Evolutionary conservation across 805 yeast species (phyloP).

Genomic region (Sungouiozyma intestinalis): DNA sequence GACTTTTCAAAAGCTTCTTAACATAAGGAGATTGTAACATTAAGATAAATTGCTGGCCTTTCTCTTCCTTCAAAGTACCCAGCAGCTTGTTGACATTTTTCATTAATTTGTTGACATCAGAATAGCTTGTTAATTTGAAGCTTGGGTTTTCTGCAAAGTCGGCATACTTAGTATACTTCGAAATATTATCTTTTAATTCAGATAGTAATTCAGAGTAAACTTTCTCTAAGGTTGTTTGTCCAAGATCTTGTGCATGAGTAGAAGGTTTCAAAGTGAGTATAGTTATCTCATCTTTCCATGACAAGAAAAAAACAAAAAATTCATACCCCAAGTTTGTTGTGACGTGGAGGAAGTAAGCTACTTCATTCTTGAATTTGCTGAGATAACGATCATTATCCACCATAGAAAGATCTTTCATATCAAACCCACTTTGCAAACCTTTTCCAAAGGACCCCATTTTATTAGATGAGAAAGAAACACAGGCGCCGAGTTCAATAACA

Average conservation of each 20-base stretch:
- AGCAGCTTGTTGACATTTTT: constrained; percentile 47
- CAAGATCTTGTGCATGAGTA: constrained; percentile 42
- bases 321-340: constrained; percentile 62
- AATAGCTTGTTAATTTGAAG: constrained; percentile 47
- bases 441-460: constrained; percentile 76
- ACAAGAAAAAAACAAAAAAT: constrained; percentile 53
- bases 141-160: constrained; percentile 41
- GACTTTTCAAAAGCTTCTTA: constrained; percentile 34
- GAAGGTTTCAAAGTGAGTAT: constrained; percentile 62
- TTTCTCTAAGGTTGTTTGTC: constrained; percentile 29
- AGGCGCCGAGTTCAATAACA: constrained; percentile 65
- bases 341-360: constrained; percentile 58
- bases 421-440: constrained; percentile 80
- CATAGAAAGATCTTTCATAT: constrained; percentile 41
- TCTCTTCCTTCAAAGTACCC: constrained; percentile 49
- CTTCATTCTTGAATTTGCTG: constrained; percentile 42
- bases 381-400: constrained; percentile 45
- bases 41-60: constrained; percentile 53
- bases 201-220: constrained; percentile 45
- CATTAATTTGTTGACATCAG: constrained; percentile 44
- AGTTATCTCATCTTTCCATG: constrained; percentile 44
- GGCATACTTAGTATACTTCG: constrained; percentile 36
- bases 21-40: constrained; percentile 66
- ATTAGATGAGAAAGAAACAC: constrained; percentile 57
- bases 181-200: constrained; percentile 37